Percentiles rank a stretch among this genome's conserved stretches.
These are phyloP conservation scores for Dendrocalamus sinicus DNA, from an alignment of 176 grass and related monocot species.

Conservation along the genomic window DNA sequence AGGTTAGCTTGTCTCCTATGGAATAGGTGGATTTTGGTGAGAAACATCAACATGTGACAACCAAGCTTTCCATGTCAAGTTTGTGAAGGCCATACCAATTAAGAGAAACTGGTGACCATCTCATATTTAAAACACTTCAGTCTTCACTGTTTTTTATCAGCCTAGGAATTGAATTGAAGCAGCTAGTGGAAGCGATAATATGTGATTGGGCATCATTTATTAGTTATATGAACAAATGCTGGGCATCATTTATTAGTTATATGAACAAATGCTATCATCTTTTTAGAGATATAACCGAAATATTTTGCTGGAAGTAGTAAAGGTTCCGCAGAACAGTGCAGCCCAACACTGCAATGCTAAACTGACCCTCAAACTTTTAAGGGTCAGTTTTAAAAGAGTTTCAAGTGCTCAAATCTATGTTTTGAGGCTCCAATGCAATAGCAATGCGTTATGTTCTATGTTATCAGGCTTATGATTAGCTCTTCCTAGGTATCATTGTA, in stretches of 20 bases:
- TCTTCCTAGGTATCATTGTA: neutral
- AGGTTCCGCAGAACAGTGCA: neutral
- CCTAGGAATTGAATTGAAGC: neutral
- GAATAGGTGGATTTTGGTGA: neutral
- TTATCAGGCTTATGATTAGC: neutral
- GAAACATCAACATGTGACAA: constrained; percentile 9
- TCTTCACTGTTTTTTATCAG: neutral
- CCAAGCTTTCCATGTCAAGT: constrained; percentile 23
- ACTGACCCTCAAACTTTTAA: too few relatives aligned
- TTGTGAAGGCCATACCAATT: constrained; percentile 4
- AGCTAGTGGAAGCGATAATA: neutral
- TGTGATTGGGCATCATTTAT: neutral
- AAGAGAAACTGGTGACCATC: neutral
- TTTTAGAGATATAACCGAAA: neutral
- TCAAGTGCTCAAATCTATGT: too few relatives aligned
- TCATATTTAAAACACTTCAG: neutral
- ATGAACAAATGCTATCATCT: neutral
- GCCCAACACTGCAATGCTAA: neutral
- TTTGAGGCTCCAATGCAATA: too few relatives aligned
- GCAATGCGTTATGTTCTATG: too few relatives aligned
- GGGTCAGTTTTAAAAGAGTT: too few relatives aligned
- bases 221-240: too few relatives aligned
- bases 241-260: neutral
- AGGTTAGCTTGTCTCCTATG: neutral
- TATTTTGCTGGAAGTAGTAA: neutral